These are phyloP conservation scores for Prunus yedoensis DNA, from an alignment of 331 rosid genomes.

Conservation along the genomic window DNA sequence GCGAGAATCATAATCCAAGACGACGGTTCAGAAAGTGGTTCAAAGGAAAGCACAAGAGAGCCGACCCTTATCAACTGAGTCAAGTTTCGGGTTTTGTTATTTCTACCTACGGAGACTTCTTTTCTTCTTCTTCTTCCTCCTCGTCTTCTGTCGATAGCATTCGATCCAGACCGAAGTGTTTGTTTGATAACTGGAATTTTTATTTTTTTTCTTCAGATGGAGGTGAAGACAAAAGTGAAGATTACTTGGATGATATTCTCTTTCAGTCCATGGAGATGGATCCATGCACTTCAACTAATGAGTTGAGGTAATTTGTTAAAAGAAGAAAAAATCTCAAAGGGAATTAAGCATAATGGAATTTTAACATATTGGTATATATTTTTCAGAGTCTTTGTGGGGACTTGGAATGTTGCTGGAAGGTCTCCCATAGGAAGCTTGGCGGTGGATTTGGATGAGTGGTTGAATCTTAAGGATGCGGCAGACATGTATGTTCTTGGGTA, in stretches of 20 bases:
- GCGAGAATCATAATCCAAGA: slow-evolving; percentile 39
- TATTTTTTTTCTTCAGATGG: slow-evolving; percentile 41
- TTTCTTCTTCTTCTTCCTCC: background rate
- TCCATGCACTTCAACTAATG: slow-evolving; percentile 61
- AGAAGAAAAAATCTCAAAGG: too few relatives aligned
- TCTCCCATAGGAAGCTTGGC: slow-evolving; percentile 79
- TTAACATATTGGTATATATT: too few relatives aligned
- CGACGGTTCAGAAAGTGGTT: slow-evolving; percentile 50
- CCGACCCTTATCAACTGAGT: slow-evolving; percentile 32
- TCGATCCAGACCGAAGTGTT: background rate
- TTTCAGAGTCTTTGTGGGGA: slow-evolving; percentile 74
- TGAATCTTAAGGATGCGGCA: slow-evolving; percentile 78
- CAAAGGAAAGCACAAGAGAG: slow-evolving; percentile 44
- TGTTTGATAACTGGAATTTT: background rate
- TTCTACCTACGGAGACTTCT: background rate
- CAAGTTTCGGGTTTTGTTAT: slow-evolving; percentile 58
- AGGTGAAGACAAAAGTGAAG: slow-evolving; percentile 46
- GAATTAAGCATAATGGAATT: too few relatives aligned
- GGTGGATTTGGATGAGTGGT: slow-evolving; percentile 88
- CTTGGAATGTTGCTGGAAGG: slow-evolving; percentile 94
- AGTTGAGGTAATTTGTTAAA: slow-evolving; percentile 55
- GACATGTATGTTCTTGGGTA: slow-evolving; percentile 98
- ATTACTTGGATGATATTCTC: slow-evolving; percentile 37
- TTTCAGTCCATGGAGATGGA: slow-evolving; percentile 50
- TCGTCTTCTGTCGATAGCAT: too few relatives aligned